Conservation (phyloP, 345 rosid species). For the Turnera subulata region DNA sequence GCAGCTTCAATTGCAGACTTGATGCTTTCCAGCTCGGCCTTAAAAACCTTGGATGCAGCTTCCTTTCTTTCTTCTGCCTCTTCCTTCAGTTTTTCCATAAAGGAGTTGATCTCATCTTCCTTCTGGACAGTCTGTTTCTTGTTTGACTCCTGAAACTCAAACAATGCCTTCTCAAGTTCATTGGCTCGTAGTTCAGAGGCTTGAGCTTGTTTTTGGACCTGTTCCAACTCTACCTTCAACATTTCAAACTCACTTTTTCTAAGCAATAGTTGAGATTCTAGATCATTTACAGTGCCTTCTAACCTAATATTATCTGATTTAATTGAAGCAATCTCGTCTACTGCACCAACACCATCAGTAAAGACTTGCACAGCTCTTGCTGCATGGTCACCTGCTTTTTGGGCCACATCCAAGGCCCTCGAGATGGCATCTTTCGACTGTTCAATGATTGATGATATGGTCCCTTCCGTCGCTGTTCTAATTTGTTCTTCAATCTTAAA, state of each 20-base stretch:
- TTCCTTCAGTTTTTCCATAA: conserved; percentile 39
- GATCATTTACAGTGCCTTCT: conserved; percentile 24
- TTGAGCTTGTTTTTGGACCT: conserved; percentile 23
- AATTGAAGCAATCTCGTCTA: conserved; percentile 33
- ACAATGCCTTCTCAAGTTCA: conserved; percentile 37
- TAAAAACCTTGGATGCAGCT: conserved; percentile 28
- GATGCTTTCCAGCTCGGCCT: conserved; percentile 34
- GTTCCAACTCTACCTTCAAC: conserved; percentile 38
- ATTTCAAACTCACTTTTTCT: conserved; percentile 28
- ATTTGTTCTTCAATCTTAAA: conserved; percentile 37
- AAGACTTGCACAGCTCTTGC: conserved; percentile 28
- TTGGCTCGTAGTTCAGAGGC: conserved; percentile 32
- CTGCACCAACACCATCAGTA: conserved; percentile 16
- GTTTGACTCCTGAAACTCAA: conserved; percentile 38
- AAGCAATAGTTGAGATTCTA: conserved; percentile 35
- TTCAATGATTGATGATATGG: conserved; percentile 35
- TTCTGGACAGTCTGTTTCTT: conserved; percentile 22
- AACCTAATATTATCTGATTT: conserved; percentile 32
- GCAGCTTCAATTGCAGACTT: conserved; percentile 35
- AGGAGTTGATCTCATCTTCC: conserved; percentile 27
- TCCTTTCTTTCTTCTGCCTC: conserved; percentile 29
- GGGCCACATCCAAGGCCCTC: conserved; percentile 36
- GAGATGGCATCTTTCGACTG: conserved; percentile 44
- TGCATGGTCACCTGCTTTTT: conserved; percentile 32
- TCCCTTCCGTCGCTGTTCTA: conserved; percentile 36